Evolutionary conservation across 768 basidiomycete genomes (phyloP).

Genomic region (Coprinellus aureogranulatus): DNA sequence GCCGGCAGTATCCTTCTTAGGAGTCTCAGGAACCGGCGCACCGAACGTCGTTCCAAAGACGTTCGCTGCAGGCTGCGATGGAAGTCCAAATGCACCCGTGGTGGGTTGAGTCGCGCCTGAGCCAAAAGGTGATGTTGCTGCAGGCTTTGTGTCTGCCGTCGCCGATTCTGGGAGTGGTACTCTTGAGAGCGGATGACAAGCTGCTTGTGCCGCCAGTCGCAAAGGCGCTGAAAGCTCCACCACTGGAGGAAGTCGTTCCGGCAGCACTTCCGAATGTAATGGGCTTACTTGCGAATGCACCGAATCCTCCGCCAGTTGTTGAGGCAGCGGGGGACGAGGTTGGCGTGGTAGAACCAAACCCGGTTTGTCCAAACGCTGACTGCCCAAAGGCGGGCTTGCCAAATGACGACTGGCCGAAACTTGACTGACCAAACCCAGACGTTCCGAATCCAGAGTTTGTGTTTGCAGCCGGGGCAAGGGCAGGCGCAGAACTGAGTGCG

Average conservation of each 20-base stretch:
- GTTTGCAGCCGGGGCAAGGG: neutral
- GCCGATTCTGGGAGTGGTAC: neutral
- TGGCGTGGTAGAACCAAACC: conserved; percentile 19
- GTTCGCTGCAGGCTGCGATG: neutral
- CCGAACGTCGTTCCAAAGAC: neutral
- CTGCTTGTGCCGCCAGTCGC: neutral
- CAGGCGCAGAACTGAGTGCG: neutral
- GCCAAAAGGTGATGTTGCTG: conserved; percentile 1
- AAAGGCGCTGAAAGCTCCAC: neutral
- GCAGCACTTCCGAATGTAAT: neutral
- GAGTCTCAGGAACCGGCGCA: neutral
- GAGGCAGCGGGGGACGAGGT: conserved; percentile 9
- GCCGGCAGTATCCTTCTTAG: neutral
- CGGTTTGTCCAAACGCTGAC: conserved; percentile 31
- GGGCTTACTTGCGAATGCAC: conserved; percentile 10
- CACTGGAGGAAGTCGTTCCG: neutral
- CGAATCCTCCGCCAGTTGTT: conserved; percentile 9
- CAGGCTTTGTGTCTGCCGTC: neutral
- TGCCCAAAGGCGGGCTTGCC: conserved; percentile 36
- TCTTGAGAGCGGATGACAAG: neutral
- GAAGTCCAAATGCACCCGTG: neutral
- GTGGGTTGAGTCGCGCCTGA: neutral
- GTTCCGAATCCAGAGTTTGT: neutral
- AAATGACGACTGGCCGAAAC: conserved; percentile 32
- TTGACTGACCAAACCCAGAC: conserved; percentile 35